These are phyloP conservation scores for Logfia minima DNA, from an alignment of 129 eudicot genomes.

Conservation along the genomic window DNA sequence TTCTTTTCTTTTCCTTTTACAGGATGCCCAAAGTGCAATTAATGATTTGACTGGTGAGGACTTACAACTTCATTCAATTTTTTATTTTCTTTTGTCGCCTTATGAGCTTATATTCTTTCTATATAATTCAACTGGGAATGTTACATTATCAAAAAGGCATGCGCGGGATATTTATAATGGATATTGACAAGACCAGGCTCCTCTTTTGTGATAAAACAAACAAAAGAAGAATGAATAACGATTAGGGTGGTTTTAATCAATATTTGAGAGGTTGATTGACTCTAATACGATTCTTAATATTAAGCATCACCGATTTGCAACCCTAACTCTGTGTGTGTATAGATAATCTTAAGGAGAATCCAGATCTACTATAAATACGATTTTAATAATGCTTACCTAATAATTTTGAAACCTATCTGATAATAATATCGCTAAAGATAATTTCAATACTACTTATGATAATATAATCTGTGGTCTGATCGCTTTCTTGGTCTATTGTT, in stretches of 20 bases:
- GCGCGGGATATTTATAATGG: not conserved
- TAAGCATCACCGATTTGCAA: not conserved
- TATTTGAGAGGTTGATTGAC: not conserved
- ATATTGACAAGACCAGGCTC: not conserved
- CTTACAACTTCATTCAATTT: not conserved
- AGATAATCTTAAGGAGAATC: too few relatives aligned
- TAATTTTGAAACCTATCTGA: not conserved
- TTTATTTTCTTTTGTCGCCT: not conserved
- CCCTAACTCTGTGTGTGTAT: too few relatives aligned
- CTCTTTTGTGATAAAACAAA: not conserved
- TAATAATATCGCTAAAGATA: not conserved
- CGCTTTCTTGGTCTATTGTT: not conserved
- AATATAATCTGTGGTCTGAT: not conserved
- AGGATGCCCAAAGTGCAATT: constrained; percentile 45
- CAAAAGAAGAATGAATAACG: not conserved
- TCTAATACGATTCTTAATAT: not conserved
- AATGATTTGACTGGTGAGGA: constrained; percentile 37
- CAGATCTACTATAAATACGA: too few relatives aligned
- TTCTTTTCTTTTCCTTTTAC: not conserved
- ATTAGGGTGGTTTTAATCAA: not conserved
- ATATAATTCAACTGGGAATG: not conserved
- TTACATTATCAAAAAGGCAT: not conserved
- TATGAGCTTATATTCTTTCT: not conserved
- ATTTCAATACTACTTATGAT: too few relatives aligned
- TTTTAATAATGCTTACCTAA: not conserved